Conservation (phyloP, 345 rosid genomes). For the Cardiospermum halicacabum region DNA sequence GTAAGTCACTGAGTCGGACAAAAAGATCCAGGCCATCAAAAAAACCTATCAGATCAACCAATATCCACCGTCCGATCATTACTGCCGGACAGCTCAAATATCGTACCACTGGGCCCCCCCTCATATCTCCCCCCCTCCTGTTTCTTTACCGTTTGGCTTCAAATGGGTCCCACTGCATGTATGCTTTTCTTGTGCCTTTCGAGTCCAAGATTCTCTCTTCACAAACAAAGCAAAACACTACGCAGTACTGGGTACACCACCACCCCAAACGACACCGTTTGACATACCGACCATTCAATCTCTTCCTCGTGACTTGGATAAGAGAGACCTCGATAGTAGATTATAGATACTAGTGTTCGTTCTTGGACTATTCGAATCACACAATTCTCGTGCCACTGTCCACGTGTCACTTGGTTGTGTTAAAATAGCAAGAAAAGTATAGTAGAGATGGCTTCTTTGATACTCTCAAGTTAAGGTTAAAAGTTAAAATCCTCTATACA, state of each 20-base stretch:
- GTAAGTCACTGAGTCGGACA: too few relatives aligned
- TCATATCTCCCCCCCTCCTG: not conserved
- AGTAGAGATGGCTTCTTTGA: not conserved
- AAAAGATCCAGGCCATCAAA: too few relatives aligned
- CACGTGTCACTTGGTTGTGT: not conserved
- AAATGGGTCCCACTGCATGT: not conserved
- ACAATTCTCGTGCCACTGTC: not conserved
- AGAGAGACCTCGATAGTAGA: too few relatives aligned
- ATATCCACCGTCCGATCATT: slow-evolving; percentile 8
- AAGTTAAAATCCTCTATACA: too few relatives aligned
- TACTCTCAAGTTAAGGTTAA: too few relatives aligned
- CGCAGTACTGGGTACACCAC: too few relatives aligned
- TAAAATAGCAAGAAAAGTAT: not conserved
- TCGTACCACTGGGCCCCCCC: slow-evolving; percentile 15
- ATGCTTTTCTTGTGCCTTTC: not conserved
- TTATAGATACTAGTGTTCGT: too few relatives aligned
- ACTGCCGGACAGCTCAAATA: too few relatives aligned
- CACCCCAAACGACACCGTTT: slow-evolving; percentile 6
- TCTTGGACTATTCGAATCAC: not conserved
- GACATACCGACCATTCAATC: not conserved
- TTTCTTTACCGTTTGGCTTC: not conserved
- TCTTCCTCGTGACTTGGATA: slow-evolving; percentile 1
- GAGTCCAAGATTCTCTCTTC: not conserved
- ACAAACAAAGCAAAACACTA: not conserved
- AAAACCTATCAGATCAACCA: not conserved